Conservation (phyloP, 495 filamentous ascomycete genomes). For the Neurospora africana region DNA sequence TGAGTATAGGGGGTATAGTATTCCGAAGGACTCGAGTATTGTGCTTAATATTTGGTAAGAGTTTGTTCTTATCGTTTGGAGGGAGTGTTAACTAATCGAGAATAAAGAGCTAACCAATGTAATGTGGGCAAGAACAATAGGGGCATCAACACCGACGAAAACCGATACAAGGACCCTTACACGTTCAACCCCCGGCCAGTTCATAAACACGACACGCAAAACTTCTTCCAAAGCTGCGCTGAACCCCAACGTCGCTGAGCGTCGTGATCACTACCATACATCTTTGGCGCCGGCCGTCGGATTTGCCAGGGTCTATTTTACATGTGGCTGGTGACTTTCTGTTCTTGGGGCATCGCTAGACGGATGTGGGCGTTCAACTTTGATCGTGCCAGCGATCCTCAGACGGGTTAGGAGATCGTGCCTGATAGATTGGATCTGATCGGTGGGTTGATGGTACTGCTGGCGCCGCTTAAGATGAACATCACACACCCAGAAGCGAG, state of each 20-base stretch:
- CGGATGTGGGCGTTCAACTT: constrained; percentile 43
- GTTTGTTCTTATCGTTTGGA: constrained; percentile 6
- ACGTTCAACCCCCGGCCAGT: constrained; percentile 41
- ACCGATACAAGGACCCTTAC: constrained; percentile 32
- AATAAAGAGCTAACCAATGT: constrained; percentile 1
- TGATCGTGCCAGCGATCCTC: constrained; percentile 7
- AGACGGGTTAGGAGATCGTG: constrained; percentile 15
- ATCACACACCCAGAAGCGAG: constrained; percentile 14
- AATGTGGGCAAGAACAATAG: constrained; percentile 7
- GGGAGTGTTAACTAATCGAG: constrained; percentile 12
- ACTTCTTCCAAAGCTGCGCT: constrained; percentile 18
- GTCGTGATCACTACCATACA: constrained; percentile 27
- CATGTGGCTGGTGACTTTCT: constrained; percentile 39
- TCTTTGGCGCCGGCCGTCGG: constrained; percentile 46
- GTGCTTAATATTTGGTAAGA: constrained; percentile 21
- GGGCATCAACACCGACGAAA: constrained; percentile 32
- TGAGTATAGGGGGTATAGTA: constrained; percentile 20
- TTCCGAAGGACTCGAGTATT: constrained; percentile 21
- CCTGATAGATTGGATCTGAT: constrained; percentile 24
- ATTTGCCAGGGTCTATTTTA: constrained; percentile 45
- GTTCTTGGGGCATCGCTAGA: constrained; percentile 33
- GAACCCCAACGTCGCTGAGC: constrained; percentile 29
- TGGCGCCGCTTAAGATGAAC: constrained; percentile 7
- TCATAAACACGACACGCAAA: constrained; percentile 17
- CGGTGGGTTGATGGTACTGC: constrained; percentile 17